phyloP scores from a whole-genome alignment of 2,329 filamentous ascomycete species.

The Xylariaceae sp. region DNA sequence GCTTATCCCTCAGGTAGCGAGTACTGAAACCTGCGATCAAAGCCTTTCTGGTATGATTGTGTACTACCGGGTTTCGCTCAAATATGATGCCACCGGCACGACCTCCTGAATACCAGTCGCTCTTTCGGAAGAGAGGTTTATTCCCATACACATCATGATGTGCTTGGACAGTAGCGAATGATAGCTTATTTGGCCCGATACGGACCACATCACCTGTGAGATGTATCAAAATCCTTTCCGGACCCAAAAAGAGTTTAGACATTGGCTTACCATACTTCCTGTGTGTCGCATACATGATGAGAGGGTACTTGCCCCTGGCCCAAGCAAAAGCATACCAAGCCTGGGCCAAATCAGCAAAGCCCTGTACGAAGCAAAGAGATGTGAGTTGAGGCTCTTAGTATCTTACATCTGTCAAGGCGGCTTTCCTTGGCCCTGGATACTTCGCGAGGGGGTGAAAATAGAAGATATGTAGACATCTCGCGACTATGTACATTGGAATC shows the following conservation, averaged over 20 bases:
- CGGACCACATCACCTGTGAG: background rate
- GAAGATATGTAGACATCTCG: background rate
- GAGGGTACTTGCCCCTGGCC: background rate
- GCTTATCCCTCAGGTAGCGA: background rate
- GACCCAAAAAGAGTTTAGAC: too few relatives aligned
- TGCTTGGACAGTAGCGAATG: background rate
- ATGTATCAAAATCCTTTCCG: too few relatives aligned
- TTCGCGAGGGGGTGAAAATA: background rate
- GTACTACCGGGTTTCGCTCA: constrained; percentile 1
- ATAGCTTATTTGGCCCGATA: background rate
- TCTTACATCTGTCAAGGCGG: background rate
- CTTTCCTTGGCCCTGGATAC: background rate
- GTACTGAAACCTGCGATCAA: background rate
- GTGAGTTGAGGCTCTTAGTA: background rate
- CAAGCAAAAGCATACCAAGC: background rate
- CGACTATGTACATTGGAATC: background rate
- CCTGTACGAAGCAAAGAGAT: background rate
- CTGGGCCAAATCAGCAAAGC: background rate
- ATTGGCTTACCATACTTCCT: background rate
- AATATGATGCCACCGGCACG: constrained; percentile 4
- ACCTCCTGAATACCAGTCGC: constrained; percentile 1
- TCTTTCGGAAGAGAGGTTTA: background rate
- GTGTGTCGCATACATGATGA: background rate
- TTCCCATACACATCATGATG: background rate
- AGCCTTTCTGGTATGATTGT: background rate